phyloP scores from a whole-genome alignment of 2,329 filamentous ascomycete genomes.

The Nothophaeocryptopus gaeumannii region DNA sequence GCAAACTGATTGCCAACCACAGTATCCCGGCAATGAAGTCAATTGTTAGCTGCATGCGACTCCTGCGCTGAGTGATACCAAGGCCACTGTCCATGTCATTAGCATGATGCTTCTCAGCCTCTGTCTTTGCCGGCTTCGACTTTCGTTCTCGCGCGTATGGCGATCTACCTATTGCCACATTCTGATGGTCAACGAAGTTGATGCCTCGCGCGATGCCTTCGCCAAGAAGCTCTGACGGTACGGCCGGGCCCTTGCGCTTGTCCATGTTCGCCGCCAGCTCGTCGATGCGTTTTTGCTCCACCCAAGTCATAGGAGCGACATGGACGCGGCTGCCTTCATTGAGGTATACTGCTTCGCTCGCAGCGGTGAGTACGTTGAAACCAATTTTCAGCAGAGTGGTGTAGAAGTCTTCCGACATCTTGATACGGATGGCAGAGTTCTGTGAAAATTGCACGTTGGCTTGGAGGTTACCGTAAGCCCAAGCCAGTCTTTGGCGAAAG shows the following conservation, averaged over 20 bases:
- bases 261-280: conserved; percentile 62
- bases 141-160: conserved; percentile 69
- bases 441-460: conserved; percentile 80
- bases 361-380: conserved; percentile 84
- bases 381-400: conserved; percentile 82
- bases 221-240: conserved; percentile 45
- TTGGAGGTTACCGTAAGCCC: conserved; percentile 85
- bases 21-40: conserved; percentile 76
- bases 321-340: conserved; percentile 80
- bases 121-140: conserved; percentile 27
- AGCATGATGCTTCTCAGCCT: conserved; percentile 24
- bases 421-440: conserved; percentile 65
- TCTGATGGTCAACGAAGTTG: conserved; percentile 35
- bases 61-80: conserved; percentile 73
- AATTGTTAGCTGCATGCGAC: conserved; percentile 71
- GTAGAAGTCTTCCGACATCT: conserved; percentile 91
- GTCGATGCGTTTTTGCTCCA: conserved; percentile 79
- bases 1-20: conserved; percentile 59
- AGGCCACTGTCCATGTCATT: conserved; percentile 59
- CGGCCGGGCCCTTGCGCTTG: conserved; percentile 35
- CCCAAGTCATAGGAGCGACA: conserved; percentile 76
- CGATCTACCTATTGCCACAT: conserved; percentile 35
- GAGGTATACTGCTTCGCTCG: conserved; percentile 91
- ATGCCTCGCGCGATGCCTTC: conserved; percentile 40
- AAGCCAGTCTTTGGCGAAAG: conserved; percentile 59